Base-by-base conservation (phyloP, 2,329 filamentous ascomycete species). In the Aspergillus arachidicola region DNA sequence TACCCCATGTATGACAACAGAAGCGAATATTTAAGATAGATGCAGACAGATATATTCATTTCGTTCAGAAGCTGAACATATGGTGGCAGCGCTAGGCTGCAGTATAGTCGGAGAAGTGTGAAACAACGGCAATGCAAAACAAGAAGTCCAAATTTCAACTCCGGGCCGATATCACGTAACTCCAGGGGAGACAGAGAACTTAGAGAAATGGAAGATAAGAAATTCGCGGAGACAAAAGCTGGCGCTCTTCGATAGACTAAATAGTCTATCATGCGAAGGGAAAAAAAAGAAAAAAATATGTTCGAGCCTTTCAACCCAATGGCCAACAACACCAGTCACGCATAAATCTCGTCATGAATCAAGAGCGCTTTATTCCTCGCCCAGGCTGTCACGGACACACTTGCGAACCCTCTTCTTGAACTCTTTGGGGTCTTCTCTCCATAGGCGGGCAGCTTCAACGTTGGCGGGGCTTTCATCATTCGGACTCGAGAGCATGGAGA, bases 401-500 rank as follows among this genome's bases (percentile, higher is more conserved):
- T 87, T 88, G 73, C 93, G 83, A 64, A 93, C 94, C 65, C 86
- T 83, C 79, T 86, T 90, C 79, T 92, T 87, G 75, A 97, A 99
- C 57, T 94, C 92, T 64, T 83, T 84, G 60, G 83, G 81, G 73
- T 97, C 92, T 73, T 95, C 92, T 58, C 95, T 87, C 86, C 95
- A 91, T 82, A 97, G 80, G 64, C 91, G 87, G 12, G 94, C 95
- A 3, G 95, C 95, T 81, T 98, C 94, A 32, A 97, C 88, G 76
- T 99, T 98, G 57, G 95, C 95, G 0, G 95, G 93, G 71, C 91
- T 94, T 84, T 98, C 95, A 74, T 96, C 93, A 76, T 99, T 99
- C 56, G 95, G 95, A 73, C 91, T 91, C 67, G 92, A 89, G 68
- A 99, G 88, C 82, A 99, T 89, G 77, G 91, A 95, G 76, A 99